Conservation (phyloP, 2,329 filamentous ascomycete genomes). For the Cryphonectria naterciae region DNA sequence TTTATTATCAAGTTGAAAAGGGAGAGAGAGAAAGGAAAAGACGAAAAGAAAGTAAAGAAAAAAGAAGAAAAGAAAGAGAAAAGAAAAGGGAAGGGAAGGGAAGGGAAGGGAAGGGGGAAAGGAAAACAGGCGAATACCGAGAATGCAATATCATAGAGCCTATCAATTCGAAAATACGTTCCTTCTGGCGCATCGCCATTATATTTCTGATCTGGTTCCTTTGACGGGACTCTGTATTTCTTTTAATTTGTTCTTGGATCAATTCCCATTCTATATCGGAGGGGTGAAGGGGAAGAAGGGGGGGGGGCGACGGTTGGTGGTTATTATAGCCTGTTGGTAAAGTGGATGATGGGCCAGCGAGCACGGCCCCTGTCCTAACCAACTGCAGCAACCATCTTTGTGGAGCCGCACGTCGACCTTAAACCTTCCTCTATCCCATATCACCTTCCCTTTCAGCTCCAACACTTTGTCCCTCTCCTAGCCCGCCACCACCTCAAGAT, state of each 20-base stretch:
- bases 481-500: not conserved
- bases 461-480: not conserved
- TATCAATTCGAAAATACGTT: not conserved
- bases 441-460: not conserved
- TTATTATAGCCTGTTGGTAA: not conserved
- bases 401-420: slow-evolving; percentile 4
- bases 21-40: too few species aligned
- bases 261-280: not conserved
- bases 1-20: not conserved
- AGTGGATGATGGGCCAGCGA: not conserved
- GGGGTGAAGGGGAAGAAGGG: not conserved
- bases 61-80: not conserved
- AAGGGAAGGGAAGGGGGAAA: not conserved
- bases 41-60: too few species aligned
- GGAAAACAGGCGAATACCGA: not conserved
- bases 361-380: not conserved
- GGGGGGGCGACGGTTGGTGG: not conserved
- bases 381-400: slow-evolving; percentile 3
- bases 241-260: not conserved
- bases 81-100: not conserved
- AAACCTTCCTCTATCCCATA: not conserved
- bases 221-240: too few species aligned
- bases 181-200: not conserved
- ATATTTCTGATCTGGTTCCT: not conserved
- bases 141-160: not conserved